Percentiles rank a stretch among this genome's conserved stretches.
Conservation (phyloP, 108 stramenopile species). For the Craspedostauros australis region DNA sequence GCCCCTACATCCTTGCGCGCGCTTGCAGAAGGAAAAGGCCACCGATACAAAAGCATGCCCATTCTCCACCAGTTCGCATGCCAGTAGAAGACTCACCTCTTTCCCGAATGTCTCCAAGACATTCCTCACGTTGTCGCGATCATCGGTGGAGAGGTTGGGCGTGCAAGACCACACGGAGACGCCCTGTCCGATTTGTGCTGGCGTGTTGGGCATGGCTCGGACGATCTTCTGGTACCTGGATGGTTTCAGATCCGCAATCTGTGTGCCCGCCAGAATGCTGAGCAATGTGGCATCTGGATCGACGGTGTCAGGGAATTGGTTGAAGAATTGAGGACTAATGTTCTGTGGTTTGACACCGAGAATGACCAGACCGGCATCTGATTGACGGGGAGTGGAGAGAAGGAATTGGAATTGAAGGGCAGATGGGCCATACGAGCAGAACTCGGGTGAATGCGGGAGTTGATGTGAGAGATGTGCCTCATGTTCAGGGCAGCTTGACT, state of each 20-base stretch:
- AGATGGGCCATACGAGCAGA: no score
- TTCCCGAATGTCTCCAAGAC: constrained; percentile 73
- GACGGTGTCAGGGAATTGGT: constrained; percentile 20
- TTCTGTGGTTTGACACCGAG: constrained; percentile 92
- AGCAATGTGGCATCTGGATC: constrained; percentile 45
- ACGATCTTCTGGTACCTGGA: constrained; percentile 56
- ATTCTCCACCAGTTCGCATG: no score
- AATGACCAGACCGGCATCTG: constrained; percentile 71
- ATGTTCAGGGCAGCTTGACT: no score
- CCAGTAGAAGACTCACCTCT: constrained; percentile 26
- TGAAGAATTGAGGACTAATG: constrained; percentile 31
- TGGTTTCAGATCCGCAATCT: constrained; percentile 34
- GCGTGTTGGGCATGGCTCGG: constrained; percentile 94
- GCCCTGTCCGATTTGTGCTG: constrained; percentile 74
- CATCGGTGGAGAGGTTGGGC: constrained; percentile 47
- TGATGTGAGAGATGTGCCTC: no score
- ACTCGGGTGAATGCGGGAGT: no score
- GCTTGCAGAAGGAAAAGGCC: no score
- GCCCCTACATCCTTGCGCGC: no score
- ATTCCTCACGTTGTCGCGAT: constrained; percentile 45
- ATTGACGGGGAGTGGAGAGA: neutral
- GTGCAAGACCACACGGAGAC: constrained; percentile 86
- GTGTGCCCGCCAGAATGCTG: constrained; percentile 55
- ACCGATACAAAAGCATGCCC: no score
- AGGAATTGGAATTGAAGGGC: no score